These are phyloP conservation scores for Cryptococcus hybrid DNA, from an alignment of 1,284 basidiomycete species.

Conservation along the genomic window DNA sequence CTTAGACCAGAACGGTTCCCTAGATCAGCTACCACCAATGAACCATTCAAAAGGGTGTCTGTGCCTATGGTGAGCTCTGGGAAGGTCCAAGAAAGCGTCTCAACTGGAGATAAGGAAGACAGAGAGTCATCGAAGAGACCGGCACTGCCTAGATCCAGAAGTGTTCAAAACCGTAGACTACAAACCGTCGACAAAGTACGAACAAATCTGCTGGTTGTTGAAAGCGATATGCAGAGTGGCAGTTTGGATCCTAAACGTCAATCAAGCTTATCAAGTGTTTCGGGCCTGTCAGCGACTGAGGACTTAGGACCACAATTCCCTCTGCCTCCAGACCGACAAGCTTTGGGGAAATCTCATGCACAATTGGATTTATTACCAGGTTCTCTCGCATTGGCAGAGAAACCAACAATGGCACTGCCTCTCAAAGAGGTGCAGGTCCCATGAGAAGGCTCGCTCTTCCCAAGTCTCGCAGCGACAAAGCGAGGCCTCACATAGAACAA, in stretches of 20 bases:
- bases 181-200: neutral
- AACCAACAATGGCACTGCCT: neutral
- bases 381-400: neutral
- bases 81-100: neutral
- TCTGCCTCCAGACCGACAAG: constrained; percentile 3
- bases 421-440: neutral
- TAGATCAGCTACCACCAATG: constrained; percentile 4
- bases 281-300: constrained; percentile 3
- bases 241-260: constrained; percentile 3
- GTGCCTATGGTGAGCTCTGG: neutral
- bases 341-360: neutral
- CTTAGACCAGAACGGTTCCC: neutral
- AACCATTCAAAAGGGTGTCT: constrained; percentile 1
- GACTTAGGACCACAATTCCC: constrained; percentile 11
- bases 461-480: neutral
- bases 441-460: neutral
- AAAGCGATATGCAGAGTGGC: neutral
- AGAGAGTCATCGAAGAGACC: neutral
- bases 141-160: neutral
- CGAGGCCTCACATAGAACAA: neutral
- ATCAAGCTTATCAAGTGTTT: constrained; percentile 7
- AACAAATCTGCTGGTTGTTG: neutral
- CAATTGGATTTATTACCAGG: neutral
- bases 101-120: neutral
- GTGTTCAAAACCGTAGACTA: neutral